Percentiles rank a stretch among this genome's conserved stretches.
Evolutionary conservation across 2,329 filamentous ascomycete genomes (phyloP).

Genomic region (Exophiala viscosa): DNA sequence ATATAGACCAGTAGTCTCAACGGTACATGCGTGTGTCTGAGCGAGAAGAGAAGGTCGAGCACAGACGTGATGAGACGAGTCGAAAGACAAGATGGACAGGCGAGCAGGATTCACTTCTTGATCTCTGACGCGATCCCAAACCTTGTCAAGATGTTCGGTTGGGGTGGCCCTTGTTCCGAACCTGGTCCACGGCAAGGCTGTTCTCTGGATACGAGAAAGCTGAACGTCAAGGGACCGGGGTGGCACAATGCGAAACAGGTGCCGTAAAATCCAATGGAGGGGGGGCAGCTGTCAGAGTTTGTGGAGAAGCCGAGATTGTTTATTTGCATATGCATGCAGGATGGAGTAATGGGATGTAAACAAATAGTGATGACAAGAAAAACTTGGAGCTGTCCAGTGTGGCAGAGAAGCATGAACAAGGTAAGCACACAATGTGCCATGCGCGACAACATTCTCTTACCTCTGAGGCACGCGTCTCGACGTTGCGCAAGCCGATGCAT

Average conservation of each 20-base stretch:
- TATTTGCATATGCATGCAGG: constrained; percentile 16
- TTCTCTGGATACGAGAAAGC: constrained; percentile 1
- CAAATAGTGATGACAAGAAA: constrained; percentile 2
- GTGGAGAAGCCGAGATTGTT: constrained; percentile 25
- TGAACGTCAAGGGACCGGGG: constrained; percentile 2
- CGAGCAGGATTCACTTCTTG: constrained; percentile 12
- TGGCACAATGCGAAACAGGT: constrained; percentile 11
- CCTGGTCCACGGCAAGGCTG: background rate
- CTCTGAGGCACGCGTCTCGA: constrained; percentile 13
- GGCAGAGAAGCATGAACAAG: constrained; percentile 2
- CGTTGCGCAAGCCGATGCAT: constrained; percentile 6
- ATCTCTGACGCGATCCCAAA: constrained; percentile 13
- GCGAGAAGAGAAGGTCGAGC: constrained; percentile 3
- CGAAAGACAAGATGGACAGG: constrained; percentile 1
- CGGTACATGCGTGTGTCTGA: background rate
- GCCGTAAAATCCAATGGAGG: constrained; percentile 10
- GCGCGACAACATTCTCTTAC: background rate
- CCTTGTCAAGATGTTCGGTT: constrained; percentile 5
- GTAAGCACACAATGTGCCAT: background rate
- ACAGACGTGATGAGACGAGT: background rate
- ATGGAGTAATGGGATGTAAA: constrained; percentile 14
- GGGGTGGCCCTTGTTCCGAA: constrained; percentile 16
- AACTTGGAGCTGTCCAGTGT: background rate
- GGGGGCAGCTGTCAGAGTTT: constrained; percentile 16
- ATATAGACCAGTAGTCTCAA: constrained; percentile 8